Conservation (phyloP, 2,329 filamentous ascomycete species). For the Phialophora chinensis region DNA sequence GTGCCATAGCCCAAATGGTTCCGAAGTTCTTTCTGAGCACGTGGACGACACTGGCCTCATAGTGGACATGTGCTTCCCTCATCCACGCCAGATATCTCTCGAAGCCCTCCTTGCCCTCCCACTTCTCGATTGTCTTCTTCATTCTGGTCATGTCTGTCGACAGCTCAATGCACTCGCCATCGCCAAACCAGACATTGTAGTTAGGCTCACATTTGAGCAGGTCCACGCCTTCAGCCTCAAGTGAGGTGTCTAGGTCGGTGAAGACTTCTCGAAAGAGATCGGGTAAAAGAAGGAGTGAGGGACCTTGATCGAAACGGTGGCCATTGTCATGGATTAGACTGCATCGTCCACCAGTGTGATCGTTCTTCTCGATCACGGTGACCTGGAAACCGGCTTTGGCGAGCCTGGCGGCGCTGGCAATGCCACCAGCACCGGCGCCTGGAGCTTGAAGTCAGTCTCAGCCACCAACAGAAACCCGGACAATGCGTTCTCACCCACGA, state of each 20-base stretch:
- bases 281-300: conserved; percentile 74
- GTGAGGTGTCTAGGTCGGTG: conserved; percentile 68
- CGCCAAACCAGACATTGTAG: conserved; percentile 75
- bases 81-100: conserved; percentile 71
- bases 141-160: conserved; percentile 72
- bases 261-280: conserved; percentile 73
- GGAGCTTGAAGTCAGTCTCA: conserved; percentile 22
- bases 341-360: conserved; percentile 73
- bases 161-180: conserved; percentile 67
- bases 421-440: conserved; percentile 74
- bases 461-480: background rate
- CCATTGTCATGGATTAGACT: conserved; percentile 64
- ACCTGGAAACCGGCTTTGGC: conserved; percentile 72
- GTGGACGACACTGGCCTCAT: conserved; percentile 69
- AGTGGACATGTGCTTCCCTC: conserved; percentile 71
- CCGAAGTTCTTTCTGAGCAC: conserved; percentile 73
- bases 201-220: conserved; percentile 76
- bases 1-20: conserved; percentile 62
- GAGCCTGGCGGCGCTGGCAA: conserved; percentile 73
- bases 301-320: conserved; percentile 74
- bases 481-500: conserved; percentile 55
- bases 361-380: conserved; percentile 80
- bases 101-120: conserved; percentile 74
- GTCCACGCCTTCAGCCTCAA: conserved; percentile 69
- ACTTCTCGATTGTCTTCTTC: conserved; percentile 74